Evolutionary conservation across 2,329 filamentous ascomycete species (phyloP).

Genomic region (Sclerotinia glacialis): DNA sequence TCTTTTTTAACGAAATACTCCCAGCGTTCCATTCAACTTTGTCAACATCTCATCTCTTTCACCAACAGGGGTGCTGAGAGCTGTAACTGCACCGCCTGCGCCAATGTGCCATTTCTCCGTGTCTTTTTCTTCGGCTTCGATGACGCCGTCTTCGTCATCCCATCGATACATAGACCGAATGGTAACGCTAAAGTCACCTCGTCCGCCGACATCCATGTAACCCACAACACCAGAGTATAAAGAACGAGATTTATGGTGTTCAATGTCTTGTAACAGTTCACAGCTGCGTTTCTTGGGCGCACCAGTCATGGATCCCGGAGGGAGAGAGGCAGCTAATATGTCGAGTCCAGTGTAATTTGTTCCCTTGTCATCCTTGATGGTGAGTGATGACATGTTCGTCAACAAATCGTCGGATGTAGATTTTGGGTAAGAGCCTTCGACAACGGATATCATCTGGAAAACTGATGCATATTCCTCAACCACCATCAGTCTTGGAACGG

Average conservation of each 20-base stretch:
- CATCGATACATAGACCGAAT: constrained; percentile 79
- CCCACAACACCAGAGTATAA: constrained; percentile 88
- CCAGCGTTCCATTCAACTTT: constrained; percentile 48
- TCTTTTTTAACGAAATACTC: constrained; percentile 30
- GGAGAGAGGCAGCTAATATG: constrained; percentile 72
- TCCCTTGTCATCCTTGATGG: constrained; percentile 24
- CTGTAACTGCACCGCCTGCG: constrained; percentile 87
- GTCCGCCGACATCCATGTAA: constrained; percentile 82
- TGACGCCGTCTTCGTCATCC: constrained; percentile 53
- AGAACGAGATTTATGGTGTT: constrained; percentile 59
- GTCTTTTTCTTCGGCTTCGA: constrained; percentile 36
- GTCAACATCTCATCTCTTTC: constrained; percentile 91
- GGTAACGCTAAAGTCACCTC: constrained; percentile 86
- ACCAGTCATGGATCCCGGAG: constrained; percentile 94
- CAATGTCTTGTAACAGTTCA: constrained; percentile 71
- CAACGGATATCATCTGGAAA: constrained; percentile 86
- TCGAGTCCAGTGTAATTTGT: constrained; percentile 61
- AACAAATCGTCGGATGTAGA: constrained; percentile 14
- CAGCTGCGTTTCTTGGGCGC: constrained; percentile 93
- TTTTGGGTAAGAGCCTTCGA: constrained; percentile 63
- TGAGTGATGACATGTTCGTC: constrained; percentile 14
- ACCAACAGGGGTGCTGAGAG: constrained; percentile 71
- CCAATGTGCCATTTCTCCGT: constrained; percentile 75
- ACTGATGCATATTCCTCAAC: constrained; percentile 91
- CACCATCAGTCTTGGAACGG: constrained; percentile 73